Evolutionary conservation across 208 protist genomes (phyloP), one percentile per base, ranked within the genome.

Genomic region (Novymonas esmeraldas): DNA sequence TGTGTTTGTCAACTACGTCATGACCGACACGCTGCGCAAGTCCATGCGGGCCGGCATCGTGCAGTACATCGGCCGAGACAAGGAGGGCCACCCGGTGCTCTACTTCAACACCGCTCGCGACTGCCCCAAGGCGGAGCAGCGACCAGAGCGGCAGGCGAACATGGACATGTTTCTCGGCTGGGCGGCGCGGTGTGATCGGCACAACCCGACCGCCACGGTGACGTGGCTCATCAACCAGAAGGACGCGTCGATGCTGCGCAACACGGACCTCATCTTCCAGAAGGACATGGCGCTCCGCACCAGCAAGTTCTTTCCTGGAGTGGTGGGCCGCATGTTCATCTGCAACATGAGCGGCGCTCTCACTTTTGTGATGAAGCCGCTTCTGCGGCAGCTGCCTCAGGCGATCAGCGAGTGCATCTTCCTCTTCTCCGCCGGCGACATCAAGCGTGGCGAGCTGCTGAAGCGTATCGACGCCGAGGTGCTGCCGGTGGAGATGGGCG

Each of bases 151-250:
- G 10, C 82, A 85, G 78, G 64, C 70, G 1, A 91, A 85, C 50
- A 61, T 91, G 76, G 87, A 93, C 56, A 89, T 91, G 84, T 89
- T 87, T 42, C 62, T 93, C 13, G 88, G 84, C 76, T 93, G 80
- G 68, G 71, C 70, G 0, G 73, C 81, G 22, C 87, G 84, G 56
- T 87, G 61, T 63, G 72, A 69, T 31, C 68, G 36, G 24, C 52
- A 58, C 48, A 86, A 87, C 52, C 75, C 74, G 2, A 75, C 55
- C 28, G 68, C 73, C n/a, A 65, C 34, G 68, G 81, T 89, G 56
- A 88, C 78, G 52, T 82, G 78, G 84, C 75, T 93, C 6, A 87
- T 93, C 34, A 93, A 93, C 58, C 84, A 93, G 41, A 74, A 89
- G 31, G 70, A 89, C 26, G 81, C 87, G 3, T 85, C 76, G 13